phyloP scores from a whole-genome alignment of 805 yeast genomes.

The Kodamaea kaohsiungensis region DNA sequence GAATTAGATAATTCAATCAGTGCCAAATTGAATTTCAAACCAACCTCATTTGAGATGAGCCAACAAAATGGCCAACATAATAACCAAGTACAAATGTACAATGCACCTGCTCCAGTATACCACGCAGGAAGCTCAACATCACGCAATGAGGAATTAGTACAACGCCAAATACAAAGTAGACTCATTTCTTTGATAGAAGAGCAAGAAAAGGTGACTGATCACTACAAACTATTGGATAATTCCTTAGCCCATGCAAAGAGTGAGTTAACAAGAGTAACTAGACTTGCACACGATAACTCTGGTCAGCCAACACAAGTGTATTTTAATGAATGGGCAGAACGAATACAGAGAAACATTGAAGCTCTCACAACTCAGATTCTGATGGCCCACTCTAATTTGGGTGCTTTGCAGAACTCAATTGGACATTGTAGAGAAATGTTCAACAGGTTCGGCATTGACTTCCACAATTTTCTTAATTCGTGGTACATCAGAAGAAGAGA shows the following conservation, averaged over 20 bases:
- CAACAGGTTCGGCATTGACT: neutral
- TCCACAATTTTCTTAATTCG: neutral
- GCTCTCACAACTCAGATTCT: neutral
- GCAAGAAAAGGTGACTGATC: neutral
- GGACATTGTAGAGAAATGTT: neutral
- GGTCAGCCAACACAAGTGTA: neutral
- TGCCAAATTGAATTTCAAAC: slow-evolving; percentile 13
- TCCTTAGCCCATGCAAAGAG: neutral
- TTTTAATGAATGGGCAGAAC: neutral
- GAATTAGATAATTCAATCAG: slow-evolving; percentile 13
- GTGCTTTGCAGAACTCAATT: neutral
- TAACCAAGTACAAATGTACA: neutral
- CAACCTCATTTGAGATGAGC: slow-evolving; percentile 11
- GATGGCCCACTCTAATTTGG: neutral
- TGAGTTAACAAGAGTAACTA: neutral
- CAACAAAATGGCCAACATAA: no score
- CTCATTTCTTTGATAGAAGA: neutral
- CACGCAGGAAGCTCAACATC: slow-evolving; percentile 1
- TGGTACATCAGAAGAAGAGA: neutral
- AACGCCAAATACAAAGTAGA: neutral
- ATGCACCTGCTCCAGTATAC: slow-evolving; percentile 11
- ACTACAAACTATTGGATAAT: neutral
- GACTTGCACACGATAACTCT: neutral
- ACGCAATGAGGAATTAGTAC: neutral
- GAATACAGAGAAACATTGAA: neutral